Base-by-base conservation (phyloP, 1,284 basidiomycete species). In the Microbotryum scabiosae region DNA sequence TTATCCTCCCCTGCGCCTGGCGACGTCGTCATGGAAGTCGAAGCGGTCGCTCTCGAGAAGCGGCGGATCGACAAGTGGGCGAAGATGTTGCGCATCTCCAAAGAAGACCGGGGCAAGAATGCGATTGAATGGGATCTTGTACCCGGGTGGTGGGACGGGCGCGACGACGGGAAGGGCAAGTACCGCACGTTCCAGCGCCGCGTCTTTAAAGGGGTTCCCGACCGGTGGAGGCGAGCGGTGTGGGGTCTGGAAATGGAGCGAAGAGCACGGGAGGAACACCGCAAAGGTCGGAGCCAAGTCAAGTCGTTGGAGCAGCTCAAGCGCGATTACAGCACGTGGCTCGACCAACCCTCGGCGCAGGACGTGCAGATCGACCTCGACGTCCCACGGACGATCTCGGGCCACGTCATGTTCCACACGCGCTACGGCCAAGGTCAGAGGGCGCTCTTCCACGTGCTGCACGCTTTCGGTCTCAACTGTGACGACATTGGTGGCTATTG, bases 361-460 rank as follows among this genome's bases (percentile, higher is more conserved):
- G 96, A 98, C 73, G 85, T 97, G 26, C 96, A 98, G 78, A 98
- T 98, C 71, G 96, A 99, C 77, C 79, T 99, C 68, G 96, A 99
- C 72, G 93, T 98, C 0, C 96, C 96, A 5, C 79, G 96, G 70
- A 98, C 96, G 12, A 97, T 97, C 67, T 88, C 85, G 64, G 93
- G 93, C 0, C 92, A 98, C 76, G 82, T 94, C 57, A 82, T 92
- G 77, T 99, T 98, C 74, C 84, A 86, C 70, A 99, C 96, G 52
- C 82, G 96, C 59, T 99, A 98, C 76, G 96, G 96, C 51, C 83
- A 87, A 64, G 96, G 86, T 9, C 92, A 97, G 81, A 85, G 92
- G 14, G 88, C 88, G 3, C 79, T 97, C 4, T 98, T 98, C 76
- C 90, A 92, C 73, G 91, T 97, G 57, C 80, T 98, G 25, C 94